phyloP scores from a whole-genome alignment of 2,329 filamentous ascomycete genomes.

The Periconia macrospinosa region DNA sequence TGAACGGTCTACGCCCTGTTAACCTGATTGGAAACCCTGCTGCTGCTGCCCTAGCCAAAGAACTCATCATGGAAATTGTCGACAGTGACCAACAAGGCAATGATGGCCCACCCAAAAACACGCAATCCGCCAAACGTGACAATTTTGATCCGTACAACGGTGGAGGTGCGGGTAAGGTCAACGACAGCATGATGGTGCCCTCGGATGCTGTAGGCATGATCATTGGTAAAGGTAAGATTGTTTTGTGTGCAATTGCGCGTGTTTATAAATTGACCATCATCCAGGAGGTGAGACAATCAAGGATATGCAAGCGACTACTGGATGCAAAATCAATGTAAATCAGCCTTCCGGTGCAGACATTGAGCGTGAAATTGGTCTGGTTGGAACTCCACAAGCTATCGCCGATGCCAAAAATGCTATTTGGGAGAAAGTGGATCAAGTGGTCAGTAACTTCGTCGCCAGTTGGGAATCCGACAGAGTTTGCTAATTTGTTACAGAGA shows the following conservation, averaged over 20 bases:
- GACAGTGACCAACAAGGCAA: conserved; percentile 75
- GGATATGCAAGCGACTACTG: conserved; percentile 84
- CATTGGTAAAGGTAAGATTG: conserved; percentile 72
- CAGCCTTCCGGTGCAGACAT: conserved; percentile 77
- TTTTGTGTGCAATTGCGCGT: neutral
- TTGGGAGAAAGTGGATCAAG: conserved; percentile 88
- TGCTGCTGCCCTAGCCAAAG: conserved; percentile 77
- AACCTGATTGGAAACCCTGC: conserved; percentile 82
- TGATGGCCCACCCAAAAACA: conserved; percentile 29
- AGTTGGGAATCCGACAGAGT: neutral
- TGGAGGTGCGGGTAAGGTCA: conserved; percentile 63
- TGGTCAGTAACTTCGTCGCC: conserved; percentile 59
- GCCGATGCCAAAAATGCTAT: conserved; percentile 80
- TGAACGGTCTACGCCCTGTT: conserved; percentile 85
- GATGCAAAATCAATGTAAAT: conserved; percentile 94
- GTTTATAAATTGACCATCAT: conserved; percentile 16
- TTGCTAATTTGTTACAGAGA: conserved; percentile 42
- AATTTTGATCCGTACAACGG: conserved; percentile 46
- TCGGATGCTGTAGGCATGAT: conserved; percentile 96
- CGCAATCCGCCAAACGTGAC: conserved; percentile 32
- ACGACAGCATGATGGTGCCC: conserved; percentile 81
- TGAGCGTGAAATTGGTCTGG: conserved; percentile 83
- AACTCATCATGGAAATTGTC: conserved; percentile 90
- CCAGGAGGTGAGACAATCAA: conserved; percentile 85
- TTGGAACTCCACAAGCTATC: conserved; percentile 77